Base-by-base conservation (phyloP, 179 eudicot species). In the Pouteria campechiana region DNA sequence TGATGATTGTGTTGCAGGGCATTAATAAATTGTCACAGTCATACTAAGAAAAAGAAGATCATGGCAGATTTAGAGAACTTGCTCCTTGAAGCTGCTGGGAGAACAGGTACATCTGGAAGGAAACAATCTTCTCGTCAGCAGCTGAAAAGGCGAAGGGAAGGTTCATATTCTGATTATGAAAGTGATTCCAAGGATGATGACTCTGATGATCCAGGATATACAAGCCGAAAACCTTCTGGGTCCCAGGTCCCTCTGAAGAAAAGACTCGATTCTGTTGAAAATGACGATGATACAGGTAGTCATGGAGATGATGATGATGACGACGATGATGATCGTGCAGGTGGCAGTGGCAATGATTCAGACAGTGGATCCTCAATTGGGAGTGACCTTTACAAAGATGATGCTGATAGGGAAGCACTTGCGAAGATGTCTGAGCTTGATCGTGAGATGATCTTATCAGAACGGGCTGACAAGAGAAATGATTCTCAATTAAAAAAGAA, bases 51-150 rank as follows among this genome's bases (percentile, higher is more conserved):
- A n/a, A n/a, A 36, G 32, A 15, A 46, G 46, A 37, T 13, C 37
- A 82, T 82, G 96, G 78, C 85, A 20, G 96, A 86, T 45, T 75
- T 90, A 53, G 94, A 86, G 20, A 60, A 90, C 34, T 61, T 90
- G 77, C 96, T 90, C 18, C 75, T 90, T 14, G 92, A 86, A 59
- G 98, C 98, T 28, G 98, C 98, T 13, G 98, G 98, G 37, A 79
- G 94, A 64, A 75, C 88, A 14, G 80, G 69, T 57, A 64, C 64
- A 34, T 36, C 74, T 32, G 74, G 87, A 41, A 79, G 82, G 61
- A 87, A 72, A 58, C 75, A 82, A 31, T 80, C 70, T 32, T 68
- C 84, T 1, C 70, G 66, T 44, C 79, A 78, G 12, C 41, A 89
- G 32, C 65, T 90, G 14, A 65, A 88, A 53, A 77, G 96, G 48